Evolutionary conservation across 768 basidiomycete genomes (phyloP).

Genomic region (Phaeotremella fagi): DNA sequence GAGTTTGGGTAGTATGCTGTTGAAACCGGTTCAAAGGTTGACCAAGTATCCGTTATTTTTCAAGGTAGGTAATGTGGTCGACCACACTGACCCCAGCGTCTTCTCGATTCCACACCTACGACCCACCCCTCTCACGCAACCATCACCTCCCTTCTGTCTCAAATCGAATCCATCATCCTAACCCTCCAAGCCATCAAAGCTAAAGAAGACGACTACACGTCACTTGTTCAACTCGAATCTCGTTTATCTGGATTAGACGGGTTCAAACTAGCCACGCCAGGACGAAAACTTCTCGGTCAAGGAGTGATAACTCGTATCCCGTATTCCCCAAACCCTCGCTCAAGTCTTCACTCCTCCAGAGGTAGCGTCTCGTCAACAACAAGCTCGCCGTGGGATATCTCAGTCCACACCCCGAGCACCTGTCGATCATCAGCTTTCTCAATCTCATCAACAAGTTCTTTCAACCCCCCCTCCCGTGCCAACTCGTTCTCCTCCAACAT

Average conservation of each 20-base stretch:
- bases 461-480: background rate
- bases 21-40: conserved; percentile 70
- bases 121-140: conserved; percentile 66
- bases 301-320: conserved; percentile 57
- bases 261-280: conserved; percentile 61
- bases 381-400: conserved; percentile 27
- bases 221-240: conserved; percentile 59
- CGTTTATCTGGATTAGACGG: conserved; percentile 60
- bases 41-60: conserved; percentile 68
- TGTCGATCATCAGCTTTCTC: conserved; percentile 13
- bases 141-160: conserved; percentile 59
- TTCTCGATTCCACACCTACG: conserved; percentile 66
- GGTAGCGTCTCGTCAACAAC: conserved; percentile 8
- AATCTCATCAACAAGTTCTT: background rate
- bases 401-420: conserved; percentile 7
- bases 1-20: conserved; percentile 63
- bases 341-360: conserved; percentile 18
- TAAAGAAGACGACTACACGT: conserved; percentile 80
- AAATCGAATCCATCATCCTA: conserved; percentile 66
- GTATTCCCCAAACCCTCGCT: conserved; percentile 6
- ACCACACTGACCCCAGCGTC: conserved; percentile 53
- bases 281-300: conserved; percentile 68
- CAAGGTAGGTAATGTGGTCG: conserved; percentile 54
- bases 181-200: conserved; percentile 79
- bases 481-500: background rate